Evolutionary conservation across 805 yeast species (phyloP), one percentile per base, ranked within the genome.

Genomic region (Saturnispora besseyi): DNA sequence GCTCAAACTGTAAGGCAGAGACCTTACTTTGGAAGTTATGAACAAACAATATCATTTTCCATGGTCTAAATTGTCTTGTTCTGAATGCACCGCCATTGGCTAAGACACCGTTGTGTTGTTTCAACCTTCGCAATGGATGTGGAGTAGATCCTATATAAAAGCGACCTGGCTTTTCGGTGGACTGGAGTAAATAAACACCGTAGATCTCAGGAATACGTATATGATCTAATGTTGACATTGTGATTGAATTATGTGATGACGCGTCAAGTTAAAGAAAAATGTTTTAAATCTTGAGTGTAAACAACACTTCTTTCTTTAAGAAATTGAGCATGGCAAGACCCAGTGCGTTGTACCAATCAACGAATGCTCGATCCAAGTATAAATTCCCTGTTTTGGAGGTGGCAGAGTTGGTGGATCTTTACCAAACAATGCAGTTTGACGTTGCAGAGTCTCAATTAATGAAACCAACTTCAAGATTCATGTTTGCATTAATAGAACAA

Each of bases 141-240:
- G 93, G 91, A 0, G 95, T 84, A 0, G 95, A 86, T 0, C 96
- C 96, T 4, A 87, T 76, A 59, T 87, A 87, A 57, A 81, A 81
- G 9, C 84, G 76, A 38, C 69, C 69, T 22, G 78, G 77, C 55
- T 76, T 78, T 10, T 77, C 72, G 3, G 74, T 58, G 0, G 91
- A 84, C 53, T 79, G 78, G 9, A 87, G 66, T 2, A 87, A 64
- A 60, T 87, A 87, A 41, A 86, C 87, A 46, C 88, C 81, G 62
- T 87, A 87, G 51, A 85, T 76, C 7, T 55, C 59, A 1, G 77
- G 73, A 10, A 47, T 41, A 22, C 44, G 30, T 18, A 38, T 10
- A 31, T 31, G 43, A 11, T 38, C 34, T 21, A 38, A 28, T 13
- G 29, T 21, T 18, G 44, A 31, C 36, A 29, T 37, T 5, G 5